These are phyloP conservation scores for Arabidopsis arenosa DNA, from an alignment of 345 rosid genomes.

Conservation along the genomic window DNA sequence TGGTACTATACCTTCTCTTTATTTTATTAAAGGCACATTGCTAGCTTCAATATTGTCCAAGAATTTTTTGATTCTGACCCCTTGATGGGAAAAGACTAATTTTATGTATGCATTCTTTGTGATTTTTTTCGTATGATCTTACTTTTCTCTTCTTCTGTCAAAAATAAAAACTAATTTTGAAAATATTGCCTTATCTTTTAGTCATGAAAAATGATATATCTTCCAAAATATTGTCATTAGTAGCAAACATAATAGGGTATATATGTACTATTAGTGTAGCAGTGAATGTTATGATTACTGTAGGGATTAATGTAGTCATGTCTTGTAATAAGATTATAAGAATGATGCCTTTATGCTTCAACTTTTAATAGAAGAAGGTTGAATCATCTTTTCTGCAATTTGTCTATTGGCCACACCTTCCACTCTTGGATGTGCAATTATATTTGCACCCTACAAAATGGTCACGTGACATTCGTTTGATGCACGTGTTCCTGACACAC, in stretches of 20 bases:
- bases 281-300: conserved; percentile 28
- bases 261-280: conserved; percentile 14
- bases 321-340: conserved; percentile 33
- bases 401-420: conserved; percentile 34
- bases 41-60: conserved; percentile 22
- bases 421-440: conserved; percentile 12
- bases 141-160: not conserved
- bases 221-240: conserved; percentile 11
- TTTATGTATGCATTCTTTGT: conserved; percentile 13
- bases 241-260: conserved; percentile 11
- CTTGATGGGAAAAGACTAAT: conserved; percentile 29
- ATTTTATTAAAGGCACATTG: conserved; percentile 25
- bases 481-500: conserved; percentile 31
- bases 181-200: not conserved
- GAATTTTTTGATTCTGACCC: conserved; percentile 28
- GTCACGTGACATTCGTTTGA: conserved; percentile 26
- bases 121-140: not conserved
- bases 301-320: conserved; percentile 38
- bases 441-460: conserved; percentile 11
- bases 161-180: too few relatives aligned
- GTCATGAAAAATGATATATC: not conserved
- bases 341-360: conserved; percentile 26
- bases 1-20: conserved; percentile 42
- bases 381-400: conserved; percentile 30
- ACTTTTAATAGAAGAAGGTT: conserved; percentile 4